phyloP scores from a whole-genome alignment of 73 alveolate genomes.

The Paramecium octaurelia region DNA sequence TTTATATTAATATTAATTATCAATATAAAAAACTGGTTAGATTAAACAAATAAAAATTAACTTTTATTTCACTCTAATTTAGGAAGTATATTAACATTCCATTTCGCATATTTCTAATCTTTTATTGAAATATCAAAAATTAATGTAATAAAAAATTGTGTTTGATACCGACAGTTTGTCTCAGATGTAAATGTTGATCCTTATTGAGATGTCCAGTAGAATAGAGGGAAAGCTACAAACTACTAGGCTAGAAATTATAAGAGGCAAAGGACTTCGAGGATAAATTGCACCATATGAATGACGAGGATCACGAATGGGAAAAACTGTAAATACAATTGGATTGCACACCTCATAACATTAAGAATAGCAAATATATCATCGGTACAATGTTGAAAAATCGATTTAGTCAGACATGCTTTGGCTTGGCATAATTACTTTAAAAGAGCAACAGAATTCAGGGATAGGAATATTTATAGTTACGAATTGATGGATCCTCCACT shows the following conservation, averaged over 20 bases:
- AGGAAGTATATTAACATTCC: not conserved
- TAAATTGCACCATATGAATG: constrained; percentile 6
- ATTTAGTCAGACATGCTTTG: constrained; percentile 23
- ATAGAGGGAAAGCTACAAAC: not conserved
- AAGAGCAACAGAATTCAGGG: not conserved
- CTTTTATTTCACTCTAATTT: not conserved
- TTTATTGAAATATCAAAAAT: not conserved
- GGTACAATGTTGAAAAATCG: not conserved
- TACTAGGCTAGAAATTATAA: not conserved
- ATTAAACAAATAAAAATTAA: not conserved
- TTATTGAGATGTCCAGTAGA: not conserved
- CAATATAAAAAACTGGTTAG: not conserved
- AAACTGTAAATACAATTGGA: not conserved
- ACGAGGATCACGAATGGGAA: constrained; percentile 8
- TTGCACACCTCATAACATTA: not conserved
- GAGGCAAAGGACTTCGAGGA: constrained; percentile 9
- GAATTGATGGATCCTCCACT: constrained; percentile 29
- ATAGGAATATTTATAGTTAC: not conserved
- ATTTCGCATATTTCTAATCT: not conserved
- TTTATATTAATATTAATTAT: not conserved
- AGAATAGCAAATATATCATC: not conserved
- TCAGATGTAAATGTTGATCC: not conserved
- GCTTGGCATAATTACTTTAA: constrained; percentile 49
- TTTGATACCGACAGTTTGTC: not conserved
- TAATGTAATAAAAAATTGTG: not conserved